Evolutionary conservation across 1,284 basidiomycete genomes (phyloP).

Genomic region (Ganoderma boninense): DNA sequence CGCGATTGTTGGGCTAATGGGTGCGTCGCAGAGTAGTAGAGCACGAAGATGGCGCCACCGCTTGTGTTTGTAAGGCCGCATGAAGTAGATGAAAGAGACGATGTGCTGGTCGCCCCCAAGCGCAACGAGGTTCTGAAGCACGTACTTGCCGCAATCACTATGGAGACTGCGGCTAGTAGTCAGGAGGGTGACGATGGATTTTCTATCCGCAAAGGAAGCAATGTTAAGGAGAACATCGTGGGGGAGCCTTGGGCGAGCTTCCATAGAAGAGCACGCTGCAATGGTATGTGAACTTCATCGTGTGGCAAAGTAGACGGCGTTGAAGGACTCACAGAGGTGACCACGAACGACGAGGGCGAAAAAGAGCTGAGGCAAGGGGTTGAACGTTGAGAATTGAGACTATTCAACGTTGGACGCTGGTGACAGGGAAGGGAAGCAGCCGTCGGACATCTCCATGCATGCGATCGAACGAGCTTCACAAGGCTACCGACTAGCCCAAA

Average conservation of each 20-base stretch:
- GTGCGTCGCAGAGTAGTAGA: conserved; percentile 1
- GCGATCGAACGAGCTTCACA: background rate
- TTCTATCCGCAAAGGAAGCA: conserved; percentile 2
- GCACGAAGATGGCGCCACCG: conserved; percentile 15
- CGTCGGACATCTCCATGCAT: background rate
- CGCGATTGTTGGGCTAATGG: conserved; percentile 1
- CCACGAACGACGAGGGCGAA: background rate
- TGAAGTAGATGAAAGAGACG: conserved; percentile 17
- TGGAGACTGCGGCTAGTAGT: conserved; percentile 1
- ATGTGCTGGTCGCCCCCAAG: background rate
- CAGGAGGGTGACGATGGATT: conserved; percentile 7
- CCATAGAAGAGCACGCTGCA: background rate
- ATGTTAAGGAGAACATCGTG: conserved; percentile 17
- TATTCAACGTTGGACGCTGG: background rate
- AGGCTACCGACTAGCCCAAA: background rate
- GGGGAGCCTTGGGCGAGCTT: conserved; percentile 1
- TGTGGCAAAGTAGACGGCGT: background rate
- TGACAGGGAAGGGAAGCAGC: background rate
- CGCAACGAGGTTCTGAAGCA: background rate
- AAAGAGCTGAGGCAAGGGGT: background rate
- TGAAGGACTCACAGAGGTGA: background rate
- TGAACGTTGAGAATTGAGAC: background rate
- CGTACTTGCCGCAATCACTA: conserved; percentile 12
- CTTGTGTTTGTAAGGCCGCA: conserved; percentile 10
- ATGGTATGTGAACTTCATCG: background rate